Conservation (phyloP, 176 grass and related monocot species). For the Luzula sylvatica region DNA sequence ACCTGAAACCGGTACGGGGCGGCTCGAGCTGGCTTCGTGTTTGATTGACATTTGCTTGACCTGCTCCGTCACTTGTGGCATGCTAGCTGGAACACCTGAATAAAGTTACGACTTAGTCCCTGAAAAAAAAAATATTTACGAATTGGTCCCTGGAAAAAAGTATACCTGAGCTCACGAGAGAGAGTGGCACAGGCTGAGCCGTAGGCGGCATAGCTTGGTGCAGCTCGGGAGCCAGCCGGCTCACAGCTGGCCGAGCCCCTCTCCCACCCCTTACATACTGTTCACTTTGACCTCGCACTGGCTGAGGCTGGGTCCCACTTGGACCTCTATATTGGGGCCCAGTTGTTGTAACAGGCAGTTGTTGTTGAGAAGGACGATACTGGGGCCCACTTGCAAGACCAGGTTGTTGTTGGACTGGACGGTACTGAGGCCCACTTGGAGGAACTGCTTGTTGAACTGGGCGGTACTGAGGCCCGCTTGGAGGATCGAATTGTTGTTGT, state of each 20-base stretch:
- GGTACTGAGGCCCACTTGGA: neutral
- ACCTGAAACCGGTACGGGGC: slow-evolving; percentile 1
- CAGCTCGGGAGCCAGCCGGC: slow-evolving; percentile 82
- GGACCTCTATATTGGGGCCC: neutral
- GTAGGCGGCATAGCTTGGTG: slow-evolving; percentile 83
- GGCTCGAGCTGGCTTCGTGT: slow-evolving; percentile 19
- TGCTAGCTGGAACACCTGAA: slow-evolving; percentile 14
- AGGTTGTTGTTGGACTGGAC: no score
- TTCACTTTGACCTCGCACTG: neutral
- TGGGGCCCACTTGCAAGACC: neutral
- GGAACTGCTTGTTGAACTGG: neutral
- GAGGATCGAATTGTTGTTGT: no score
- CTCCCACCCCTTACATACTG: slow-evolving; percentile 24
- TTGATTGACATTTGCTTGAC: slow-evolving; percentile 37
- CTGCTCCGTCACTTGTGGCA: slow-evolving; percentile 17
- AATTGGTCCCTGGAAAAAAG: no score
- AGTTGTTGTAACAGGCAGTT: neutral
- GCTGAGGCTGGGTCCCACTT: neutral
- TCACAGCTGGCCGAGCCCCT: slow-evolving; percentile 17
- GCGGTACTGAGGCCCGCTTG: neutral
- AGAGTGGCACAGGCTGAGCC: slow-evolving; percentile 22
- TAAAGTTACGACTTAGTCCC: neutral
- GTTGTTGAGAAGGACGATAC: neutral
- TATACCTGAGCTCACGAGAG: slow-evolving; percentile 18
- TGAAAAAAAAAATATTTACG: no score